phyloP scores from a whole-genome alignment of 306 rosid genomes.

The Rubus parviflorus region DNA sequence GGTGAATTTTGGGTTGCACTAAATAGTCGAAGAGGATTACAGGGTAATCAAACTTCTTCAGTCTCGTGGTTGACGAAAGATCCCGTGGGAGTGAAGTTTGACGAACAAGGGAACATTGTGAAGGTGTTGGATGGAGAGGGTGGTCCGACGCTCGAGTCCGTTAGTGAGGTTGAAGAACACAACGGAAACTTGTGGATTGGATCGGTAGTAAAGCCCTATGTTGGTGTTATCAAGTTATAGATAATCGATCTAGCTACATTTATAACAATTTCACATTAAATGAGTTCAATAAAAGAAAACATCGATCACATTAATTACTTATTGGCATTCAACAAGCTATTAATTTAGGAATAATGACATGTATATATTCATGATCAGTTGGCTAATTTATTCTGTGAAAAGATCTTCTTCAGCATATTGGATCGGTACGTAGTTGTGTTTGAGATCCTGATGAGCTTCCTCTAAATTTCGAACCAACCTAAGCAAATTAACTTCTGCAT shows the following conservation, averaged over 20 bases:
- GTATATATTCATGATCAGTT: not conserved
- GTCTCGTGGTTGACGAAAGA: constrained; percentile 3
- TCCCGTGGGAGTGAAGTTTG: constrained; percentile 48
- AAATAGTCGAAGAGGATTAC: constrained; percentile 39
- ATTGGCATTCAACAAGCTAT: too few relatives aligned
- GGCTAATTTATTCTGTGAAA: not conserved
- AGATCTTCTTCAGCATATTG: too few relatives aligned
- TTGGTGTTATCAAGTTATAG: constrained; percentile 26
- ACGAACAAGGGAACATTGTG: constrained; percentile 35
- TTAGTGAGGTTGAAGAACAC: constrained; percentile 56
- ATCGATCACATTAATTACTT: not conserved
- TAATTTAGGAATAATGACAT: too few relatives aligned
- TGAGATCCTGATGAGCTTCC: too few relatives aligned
- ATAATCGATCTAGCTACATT: not conserved
- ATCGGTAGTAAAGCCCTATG: constrained; percentile 41
- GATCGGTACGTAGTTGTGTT: too few relatives aligned
- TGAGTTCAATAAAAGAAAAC: not conserved
- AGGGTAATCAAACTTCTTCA: not conserved
- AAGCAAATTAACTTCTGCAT: not conserved
- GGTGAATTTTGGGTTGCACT: constrained; percentile 64
- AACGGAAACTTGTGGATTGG: constrained; percentile 60
- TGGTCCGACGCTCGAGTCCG: constrained; percentile 33
- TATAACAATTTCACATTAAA: not conserved
- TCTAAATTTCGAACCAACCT: not conserved
- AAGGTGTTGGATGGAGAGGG: constrained; percentile 47